Evolutionary conservation across 148 eudicot species (phyloP).

Genomic region (Silene uniflora): DNA sequence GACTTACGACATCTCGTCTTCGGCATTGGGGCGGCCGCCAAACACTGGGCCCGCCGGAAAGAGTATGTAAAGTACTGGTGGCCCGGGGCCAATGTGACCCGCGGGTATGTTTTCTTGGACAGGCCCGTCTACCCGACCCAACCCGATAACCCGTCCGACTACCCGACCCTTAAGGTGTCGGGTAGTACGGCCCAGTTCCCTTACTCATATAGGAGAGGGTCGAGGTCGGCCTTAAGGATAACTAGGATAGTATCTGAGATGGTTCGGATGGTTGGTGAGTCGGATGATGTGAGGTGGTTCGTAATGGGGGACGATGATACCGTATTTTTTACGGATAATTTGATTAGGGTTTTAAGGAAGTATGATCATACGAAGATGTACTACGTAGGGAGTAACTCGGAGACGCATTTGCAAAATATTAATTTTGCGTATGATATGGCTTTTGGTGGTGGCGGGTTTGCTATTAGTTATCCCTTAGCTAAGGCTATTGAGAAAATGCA

Average conservation of each 20-base stretch:
- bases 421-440: constrained; percentile 51
- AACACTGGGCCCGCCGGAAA: constrained; percentile 43
- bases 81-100: constrained; percentile 39
- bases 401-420: constrained; percentile 51
- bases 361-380: constrained; percentile 56
- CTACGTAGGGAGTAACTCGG: constrained; percentile 53
- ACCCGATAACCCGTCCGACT: neutral
- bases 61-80: constrained; percentile 56
- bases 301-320: constrained; percentile 75
- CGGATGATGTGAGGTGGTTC: constrained; percentile 42
- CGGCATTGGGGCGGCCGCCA: constrained; percentile 49
- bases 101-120: constrained; percentile 56
- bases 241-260: constrained; percentile 59
- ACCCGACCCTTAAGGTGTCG: constrained; percentile 40
- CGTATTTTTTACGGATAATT: constrained; percentile 44
- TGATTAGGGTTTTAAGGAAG: constrained; percentile 47
- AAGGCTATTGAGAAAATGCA: constrained; percentile 50
- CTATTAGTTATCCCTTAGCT: constrained; percentile 56
- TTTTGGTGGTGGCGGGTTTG: constrained; percentile 69
- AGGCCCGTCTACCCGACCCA: neutral
- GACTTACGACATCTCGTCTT: constrained; percentile 43
- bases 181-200: constrained; percentile 28
- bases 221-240: constrained; percentile 41
- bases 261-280: constrained; percentile 29
- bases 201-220: constrained; percentile 29